These are phyloP conservation scores for Linnemannia exigua DNA, from an alignment of 192 early-diverging fungal species.

Conservation along the genomic window DNA sequence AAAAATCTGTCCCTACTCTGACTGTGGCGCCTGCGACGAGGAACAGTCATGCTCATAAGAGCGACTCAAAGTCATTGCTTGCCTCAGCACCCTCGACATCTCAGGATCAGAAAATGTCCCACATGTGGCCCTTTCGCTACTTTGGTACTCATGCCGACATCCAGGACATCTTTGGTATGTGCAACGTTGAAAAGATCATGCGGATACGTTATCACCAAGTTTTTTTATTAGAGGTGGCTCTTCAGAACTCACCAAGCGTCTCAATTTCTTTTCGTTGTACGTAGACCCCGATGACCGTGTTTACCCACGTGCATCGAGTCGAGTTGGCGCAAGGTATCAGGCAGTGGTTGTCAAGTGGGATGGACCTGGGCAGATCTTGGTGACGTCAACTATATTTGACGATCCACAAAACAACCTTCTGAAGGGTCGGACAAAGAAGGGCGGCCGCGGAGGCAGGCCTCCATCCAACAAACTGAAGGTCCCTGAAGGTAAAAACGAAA, in stretches of 20 bases:
- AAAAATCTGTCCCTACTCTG: constrained; percentile 37
- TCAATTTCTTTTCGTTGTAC: not conserved
- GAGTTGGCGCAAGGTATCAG: constrained; percentile 89
- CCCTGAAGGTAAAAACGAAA: constrained; percentile 29
- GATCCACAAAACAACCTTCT: constrained; percentile 47
- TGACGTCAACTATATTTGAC: constrained; percentile 48
- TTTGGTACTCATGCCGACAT: constrained; percentile 87
- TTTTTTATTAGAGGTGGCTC: not conserved
- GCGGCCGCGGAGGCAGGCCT: constrained; percentile 47
- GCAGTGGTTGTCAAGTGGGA: constrained; percentile 76
- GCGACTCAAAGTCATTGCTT: not conserved
- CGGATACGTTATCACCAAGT: not conserved
- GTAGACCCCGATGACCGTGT: constrained; percentile 81
- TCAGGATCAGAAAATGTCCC: constrained; percentile 65
- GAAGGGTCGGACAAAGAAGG: constrained; percentile 58
- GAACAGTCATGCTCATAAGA: not conserved
- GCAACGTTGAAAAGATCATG: not conserved
- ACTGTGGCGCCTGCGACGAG: constrained; percentile 15
- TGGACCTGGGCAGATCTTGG: constrained; percentile 51
- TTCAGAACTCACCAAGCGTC: not conserved
- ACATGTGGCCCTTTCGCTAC: constrained; percentile 92
- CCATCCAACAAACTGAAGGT: constrained; percentile 29
- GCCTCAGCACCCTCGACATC: constrained; percentile 53
- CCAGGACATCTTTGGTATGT: constrained; percentile 74
- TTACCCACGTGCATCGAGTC: constrained; percentile 81